Evolutionary conservation across 441 rosid genomes (phyloP).

Genomic region (Hura crepitans): DNA sequence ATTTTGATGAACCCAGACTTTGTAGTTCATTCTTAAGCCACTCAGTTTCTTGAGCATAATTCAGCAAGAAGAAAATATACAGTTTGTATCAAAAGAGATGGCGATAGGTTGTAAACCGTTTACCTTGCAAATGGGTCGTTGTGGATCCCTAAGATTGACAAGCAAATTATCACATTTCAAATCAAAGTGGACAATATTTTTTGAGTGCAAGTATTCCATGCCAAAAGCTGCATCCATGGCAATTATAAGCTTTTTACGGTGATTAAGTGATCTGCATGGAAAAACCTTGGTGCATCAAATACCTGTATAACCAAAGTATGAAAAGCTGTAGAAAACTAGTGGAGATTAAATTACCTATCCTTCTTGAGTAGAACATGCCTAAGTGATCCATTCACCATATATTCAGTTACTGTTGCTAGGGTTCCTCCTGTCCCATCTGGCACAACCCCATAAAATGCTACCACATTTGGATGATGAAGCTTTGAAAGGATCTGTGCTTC

Average conservation of each 20-base stretch:
- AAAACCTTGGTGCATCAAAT: conserved; percentile 11
- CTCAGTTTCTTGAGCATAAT: conserved; percentile 7
- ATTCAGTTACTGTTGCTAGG: conserved; percentile 86
- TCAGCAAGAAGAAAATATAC: neutral
- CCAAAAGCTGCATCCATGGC: conserved; percentile 99
- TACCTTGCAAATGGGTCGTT: conserved; percentile 93
- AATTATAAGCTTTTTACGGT: conserved; percentile 66
- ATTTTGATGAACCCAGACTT: conserved; percentile 5
- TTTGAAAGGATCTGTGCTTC: conserved; percentile 88
- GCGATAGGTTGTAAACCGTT: conserved; percentile 2
- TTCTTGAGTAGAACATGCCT: conserved; percentile 83
- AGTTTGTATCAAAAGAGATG: neutral
- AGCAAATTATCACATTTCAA: conserved; percentile 88
- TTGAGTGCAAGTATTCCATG: conserved; percentile 91
- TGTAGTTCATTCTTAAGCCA: neutral
- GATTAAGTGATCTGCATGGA: conserved; percentile 69
- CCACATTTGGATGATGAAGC: conserved; percentile 91
- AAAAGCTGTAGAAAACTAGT: neutral
- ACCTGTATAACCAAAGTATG: conserved; percentile 7
- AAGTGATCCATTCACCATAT: conserved; percentile 95
- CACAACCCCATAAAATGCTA: conserved; percentile 89
- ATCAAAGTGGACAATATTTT: conserved; percentile 91
- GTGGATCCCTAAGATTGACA: conserved; percentile 81
- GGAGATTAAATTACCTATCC: conserved; percentile 50
- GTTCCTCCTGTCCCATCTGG: conserved; percentile 91